Base-by-base conservation (phyloP, 2,329 filamentous ascomycete species). In the Tolypocladium ophioglossoides region DNA sequence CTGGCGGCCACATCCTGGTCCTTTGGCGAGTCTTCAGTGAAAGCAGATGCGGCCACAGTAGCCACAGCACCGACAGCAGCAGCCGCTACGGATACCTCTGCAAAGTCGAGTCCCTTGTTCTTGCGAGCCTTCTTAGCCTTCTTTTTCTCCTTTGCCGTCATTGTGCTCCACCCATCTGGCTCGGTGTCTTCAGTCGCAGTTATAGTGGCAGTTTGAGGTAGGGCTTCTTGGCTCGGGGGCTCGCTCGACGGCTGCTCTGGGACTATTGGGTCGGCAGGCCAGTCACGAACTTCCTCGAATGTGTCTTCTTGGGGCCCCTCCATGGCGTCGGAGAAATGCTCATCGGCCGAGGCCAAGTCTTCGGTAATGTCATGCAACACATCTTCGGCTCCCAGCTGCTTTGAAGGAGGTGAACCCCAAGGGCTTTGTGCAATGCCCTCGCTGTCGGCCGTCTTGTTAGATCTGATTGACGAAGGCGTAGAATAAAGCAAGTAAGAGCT, bases 401-500 rank as follows among this genome's bases (percentile, higher is more conserved):
- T 63, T 38, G 59, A 59, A 7, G 65, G 63, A 11, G 62, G 64
- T n/a, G 62, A 57, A 41, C 62, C 60, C 50, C 56, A 58, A 18
- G 64, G 59, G 12, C 56, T 61, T 52, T 62, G 57, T 47, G 59
- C 50, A 49, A 60, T 20, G 20, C 54, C 55, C 30, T 62, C 57
- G 22, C 58, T 57, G 20, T 61, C 63, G 53, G 61, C 54, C n/a
- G 59, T 64, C 54, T 63, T 65, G 22, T 52, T 58, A 16, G 63
- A 64, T 38, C 68, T 62, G 22, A 61, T 55, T 8, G 68, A 67
- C 16, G 68, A 64, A 2, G 74, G 70, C 27, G 69, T 70, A 16
- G 71, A 70, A 51, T 70, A 63, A 34, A 72, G 67, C 18, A 75
- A 59, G 58, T 73, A 72, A 14, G 71, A 73, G 60, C 69, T 76